Conservation (phyloP, 2,329 filamentous ascomycete genomes). For the Penicillium vulpinum region DNA sequence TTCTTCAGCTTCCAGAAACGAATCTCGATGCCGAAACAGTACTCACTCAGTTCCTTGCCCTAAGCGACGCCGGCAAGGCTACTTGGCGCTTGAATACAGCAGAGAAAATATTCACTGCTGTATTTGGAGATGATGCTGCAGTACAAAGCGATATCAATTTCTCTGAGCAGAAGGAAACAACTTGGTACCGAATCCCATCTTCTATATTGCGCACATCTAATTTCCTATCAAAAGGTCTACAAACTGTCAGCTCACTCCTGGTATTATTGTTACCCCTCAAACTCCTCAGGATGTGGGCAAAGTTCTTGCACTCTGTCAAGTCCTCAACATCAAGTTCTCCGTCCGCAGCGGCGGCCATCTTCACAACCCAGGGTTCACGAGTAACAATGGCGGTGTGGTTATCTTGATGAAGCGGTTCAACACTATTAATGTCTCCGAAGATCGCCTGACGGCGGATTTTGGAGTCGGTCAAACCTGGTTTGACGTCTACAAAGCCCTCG, state of each 20-base stretch:
- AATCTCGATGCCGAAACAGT: not conserved
- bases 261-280: not conserved
- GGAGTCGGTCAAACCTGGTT: conserved; percentile 51
- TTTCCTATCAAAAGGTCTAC: not conserved
- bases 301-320: not conserved
- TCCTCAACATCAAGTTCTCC: conserved; percentile 18
- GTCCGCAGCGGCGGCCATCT: conserved; percentile 21
- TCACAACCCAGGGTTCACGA: conserved; percentile 21
- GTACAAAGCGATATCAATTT: not conserved
- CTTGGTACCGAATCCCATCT: not conserved
- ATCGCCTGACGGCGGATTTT: conserved; percentile 42
- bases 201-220: not conserved
- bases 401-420: conserved; percentile 52
- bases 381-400: conserved; percentile 42
- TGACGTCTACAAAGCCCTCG: conserved; percentile 45
- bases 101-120: not conserved
- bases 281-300: not conserved
- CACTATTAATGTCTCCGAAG: conserved; percentile 33
- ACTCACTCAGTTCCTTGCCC: not conserved
- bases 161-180: not conserved
- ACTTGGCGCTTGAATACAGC: not conserved
- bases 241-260: not conserved
- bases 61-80: not conserved
- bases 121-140: not conserved
- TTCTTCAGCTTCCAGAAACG: not conserved